Percentiles rank a stretch among this genome's conserved stretches.
Evolutionary conservation across 1,284 basidiomycete genomes (phyloP).

Genomic region (Heterobasidion occidentale): DNA sequence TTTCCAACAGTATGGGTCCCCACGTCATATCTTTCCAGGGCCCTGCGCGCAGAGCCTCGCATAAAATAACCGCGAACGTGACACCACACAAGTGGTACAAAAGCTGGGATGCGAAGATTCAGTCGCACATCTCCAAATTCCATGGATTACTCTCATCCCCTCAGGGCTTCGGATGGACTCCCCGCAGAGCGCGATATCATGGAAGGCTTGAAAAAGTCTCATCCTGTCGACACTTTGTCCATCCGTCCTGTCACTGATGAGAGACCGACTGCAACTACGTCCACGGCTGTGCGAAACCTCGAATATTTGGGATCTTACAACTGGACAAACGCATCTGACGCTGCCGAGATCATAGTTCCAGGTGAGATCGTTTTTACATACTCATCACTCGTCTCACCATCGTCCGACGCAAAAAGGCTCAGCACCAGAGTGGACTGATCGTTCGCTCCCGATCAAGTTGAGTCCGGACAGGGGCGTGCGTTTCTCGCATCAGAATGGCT

Average conservation of each 20-base stretch:
- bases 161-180: background rate
- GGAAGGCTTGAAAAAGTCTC: constrained; percentile 21
- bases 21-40: too few species aligned
- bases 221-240: constrained; percentile 18
- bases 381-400: background rate
- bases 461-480: constrained; percentile 33
- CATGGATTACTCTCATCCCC: background rate
- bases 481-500: constrained; percentile 44
- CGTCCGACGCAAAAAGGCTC: constrained; percentile 29
- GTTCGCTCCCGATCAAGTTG: constrained; percentile 35
- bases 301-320: constrained; percentile 41
- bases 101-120: too few species aligned
- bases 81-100: too few species aligned
- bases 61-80: too few species aligned
- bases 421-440: constrained; percentile 41
- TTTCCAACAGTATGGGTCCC: too few species aligned
- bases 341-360: constrained; percentile 40
- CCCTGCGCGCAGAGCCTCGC: too few species aligned
- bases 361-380: constrained; percentile 21
- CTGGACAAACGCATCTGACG: constrained; percentile 29
- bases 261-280: background rate
- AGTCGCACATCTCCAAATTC: too few species aligned
- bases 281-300: constrained; percentile 26
- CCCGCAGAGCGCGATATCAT: constrained; percentile 19
- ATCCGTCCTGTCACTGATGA: constrained; percentile 3